phyloP scores from a whole-genome alignment of 345 rosid species.

The Stellera chamaejasme region DNA sequence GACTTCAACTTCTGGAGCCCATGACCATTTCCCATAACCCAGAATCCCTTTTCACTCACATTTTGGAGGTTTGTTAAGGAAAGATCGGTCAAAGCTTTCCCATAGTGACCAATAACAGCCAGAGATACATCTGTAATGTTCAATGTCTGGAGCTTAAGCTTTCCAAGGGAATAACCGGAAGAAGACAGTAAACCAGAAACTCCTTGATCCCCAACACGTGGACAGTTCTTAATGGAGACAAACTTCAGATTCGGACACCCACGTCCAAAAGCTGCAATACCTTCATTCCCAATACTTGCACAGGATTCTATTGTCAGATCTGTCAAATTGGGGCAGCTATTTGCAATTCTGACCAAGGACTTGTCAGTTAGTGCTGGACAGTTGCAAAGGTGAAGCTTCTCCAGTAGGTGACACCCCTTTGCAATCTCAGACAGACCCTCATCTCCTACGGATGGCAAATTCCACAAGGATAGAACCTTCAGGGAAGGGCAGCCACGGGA shows the following conservation, averaged over 20 bases:
- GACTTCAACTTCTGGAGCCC: constrained; percentile 78
- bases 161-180: constrained; percentile 33
- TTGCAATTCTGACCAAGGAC: constrained; percentile 58
- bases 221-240: constrained; percentile 62
- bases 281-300: constrained; percentile 63
- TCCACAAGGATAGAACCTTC: constrained; percentile 66
- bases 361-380: constrained; percentile 61
- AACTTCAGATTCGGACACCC: constrained; percentile 64
- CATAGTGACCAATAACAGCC: constrained; percentile 87
- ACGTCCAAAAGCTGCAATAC: constrained; percentile 57
- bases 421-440: constrained; percentile 72
- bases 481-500: constrained; percentile 75
- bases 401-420: constrained; percentile 55
- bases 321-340: constrained; percentile 58
- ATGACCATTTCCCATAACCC: constrained; percentile 92
- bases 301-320: constrained; percentile 75
- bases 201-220: constrained; percentile 87
- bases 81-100: constrained; percentile 61
- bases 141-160: constrained; percentile 71
- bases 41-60: constrained; percentile 80
- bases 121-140: constrained; percentile 74
- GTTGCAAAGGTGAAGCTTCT: constrained; percentile 69
- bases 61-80: constrained; percentile 48
- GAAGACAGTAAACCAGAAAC: constrained; percentile 50
- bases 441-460: constrained; percentile 52